These are phyloP conservation scores for Angomonas ambiguus DNA, from an alignment of 208 protist species.

Conservation along the genomic window DNA sequence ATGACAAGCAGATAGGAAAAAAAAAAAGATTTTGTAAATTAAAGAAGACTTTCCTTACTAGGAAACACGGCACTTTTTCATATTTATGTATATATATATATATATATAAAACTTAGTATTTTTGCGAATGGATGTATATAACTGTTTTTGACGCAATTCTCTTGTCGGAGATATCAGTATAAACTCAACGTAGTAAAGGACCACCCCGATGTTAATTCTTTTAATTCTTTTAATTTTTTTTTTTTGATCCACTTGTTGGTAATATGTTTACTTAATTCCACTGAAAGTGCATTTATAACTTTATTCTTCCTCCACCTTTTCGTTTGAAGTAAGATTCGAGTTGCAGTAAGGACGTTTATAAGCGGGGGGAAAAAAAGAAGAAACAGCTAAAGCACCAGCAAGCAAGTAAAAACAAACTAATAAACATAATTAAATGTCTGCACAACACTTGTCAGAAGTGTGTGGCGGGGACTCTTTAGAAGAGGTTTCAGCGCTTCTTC, in stretches of 20 bases:
- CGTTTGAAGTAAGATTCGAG: neutral
- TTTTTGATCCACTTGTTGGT: conserved; percentile 10
- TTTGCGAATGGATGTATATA: too few species aligned
- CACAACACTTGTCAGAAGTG: conserved; percentile 70
- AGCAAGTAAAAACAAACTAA: too few species aligned
- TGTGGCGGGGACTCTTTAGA: conserved; percentile 53
- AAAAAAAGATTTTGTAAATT: too few species aligned
- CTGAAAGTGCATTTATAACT: neutral
- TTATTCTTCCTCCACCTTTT: neutral
- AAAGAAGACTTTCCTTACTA: too few species aligned
- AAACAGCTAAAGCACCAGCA: too few species aligned
- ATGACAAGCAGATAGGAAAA: too few species aligned
- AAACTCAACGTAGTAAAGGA: neutral
- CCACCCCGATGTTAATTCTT: neutral
- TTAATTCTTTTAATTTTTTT: conserved; percentile 8
- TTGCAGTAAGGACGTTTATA: too few species aligned
- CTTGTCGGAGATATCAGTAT: neutral
- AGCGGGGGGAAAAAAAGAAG: too few species aligned
- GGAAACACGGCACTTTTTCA: too few species aligned
- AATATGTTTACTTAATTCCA: neutral
- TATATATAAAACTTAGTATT: too few species aligned
- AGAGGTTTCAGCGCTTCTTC: conserved; percentile 40
- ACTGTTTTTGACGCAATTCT: too few species aligned
- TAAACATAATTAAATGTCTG: conserved; percentile 11
- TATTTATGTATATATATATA: too few species aligned